Base-by-base conservation (phyloP, 768 basidiomycete species). In the Clitopilus hobsonii region DNA sequence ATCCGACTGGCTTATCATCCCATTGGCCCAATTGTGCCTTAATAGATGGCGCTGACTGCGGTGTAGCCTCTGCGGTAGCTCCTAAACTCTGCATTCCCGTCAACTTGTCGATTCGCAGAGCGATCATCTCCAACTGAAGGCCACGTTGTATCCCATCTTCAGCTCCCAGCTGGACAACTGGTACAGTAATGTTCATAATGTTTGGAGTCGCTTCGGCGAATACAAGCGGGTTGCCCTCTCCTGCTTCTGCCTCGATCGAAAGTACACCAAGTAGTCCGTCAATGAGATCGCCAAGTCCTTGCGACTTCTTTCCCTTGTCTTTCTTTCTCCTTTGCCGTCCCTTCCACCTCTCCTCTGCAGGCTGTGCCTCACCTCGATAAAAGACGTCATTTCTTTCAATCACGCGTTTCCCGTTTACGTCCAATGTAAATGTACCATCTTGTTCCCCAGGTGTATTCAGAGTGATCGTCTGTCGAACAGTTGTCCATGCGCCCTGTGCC, bases 381-480 rank as follows among this genome's bases (percentile, higher is more conserved):
- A 80, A 83, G 0, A 91, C 69, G 56, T 88, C 87, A 0, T 67
- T 61, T 8, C 83, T 72, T 24, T 75, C 64, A 25, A 91, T 80
- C 10, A 75, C 77, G n/a, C 60, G 62, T 54, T 66, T 57, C 0
- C 85, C 88, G 57, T 91, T 70, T n/a, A 89, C 84, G 28, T 80
- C 75, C 8, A 93, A 75, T 18, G 65, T 63, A 65, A 93, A 90
- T 0, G 60, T 63, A 2, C 91, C 90, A 60, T 93, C 81, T 56
- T 79, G 82, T 56, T 71, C 51, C 5, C 91, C 91, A 0, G 89
- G 89, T 0, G 86, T 88, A 62, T 92, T 93, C 52, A 93, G 75
- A 36, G 67, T 63, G 22, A 92, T 82, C 0, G 81, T 85, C 65
- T 93, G 91, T n/a, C 64, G 61, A 20, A 92, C 72, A 29, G 71